These are phyloP conservation scores for Fusarium poae DNA, from an alignment of 2,329 filamentous ascomycete genomes.

Conservation along the genomic window DNA sequence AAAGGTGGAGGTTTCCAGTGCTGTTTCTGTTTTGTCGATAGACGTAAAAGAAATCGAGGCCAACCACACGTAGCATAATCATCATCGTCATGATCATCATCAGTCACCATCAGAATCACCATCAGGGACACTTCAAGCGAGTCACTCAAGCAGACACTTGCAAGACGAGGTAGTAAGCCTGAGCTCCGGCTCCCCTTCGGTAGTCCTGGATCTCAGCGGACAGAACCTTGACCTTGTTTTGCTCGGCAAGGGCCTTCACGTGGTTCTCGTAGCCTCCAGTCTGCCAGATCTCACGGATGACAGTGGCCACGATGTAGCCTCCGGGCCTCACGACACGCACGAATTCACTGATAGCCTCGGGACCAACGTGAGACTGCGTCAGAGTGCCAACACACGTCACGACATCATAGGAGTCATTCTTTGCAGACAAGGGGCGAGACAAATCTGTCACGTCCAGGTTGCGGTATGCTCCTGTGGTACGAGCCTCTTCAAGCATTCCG, in stretches of 20 bases:
- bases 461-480: constrained; percentile 62
- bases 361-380: constrained; percentile 68
- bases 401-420: constrained; percentile 61
- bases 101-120: constrained; percentile 19
- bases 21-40: constrained; percentile 18
- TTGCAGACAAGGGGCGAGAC: constrained; percentile 56
- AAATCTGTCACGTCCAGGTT: constrained; percentile 61
- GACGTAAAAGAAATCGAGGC: background rate
- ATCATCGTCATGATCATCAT: constrained; percentile 23
- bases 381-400: constrained; percentile 68
- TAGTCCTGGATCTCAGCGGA: constrained; percentile 52
- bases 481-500: constrained; percentile 66
- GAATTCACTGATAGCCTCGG: constrained; percentile 63
- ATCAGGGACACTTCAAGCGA: constrained; percentile 18
- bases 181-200: constrained; percentile 49
- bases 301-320: constrained; percentile 64
- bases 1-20: constrained; percentile 6
- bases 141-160: constrained; percentile 38
- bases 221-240: constrained; percentile 49
- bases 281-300: constrained; percentile 64
- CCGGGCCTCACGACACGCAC: constrained; percentile 61
- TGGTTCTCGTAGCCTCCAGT: constrained; percentile 61
- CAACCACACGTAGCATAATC: constrained; percentile 21
- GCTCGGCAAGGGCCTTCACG: constrained; percentile 50
- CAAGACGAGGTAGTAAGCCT: constrained; percentile 52